phyloP scores from a whole-genome alignment of 2,329 filamentous ascomycete genomes.

The Fusarium sp. region DNA sequence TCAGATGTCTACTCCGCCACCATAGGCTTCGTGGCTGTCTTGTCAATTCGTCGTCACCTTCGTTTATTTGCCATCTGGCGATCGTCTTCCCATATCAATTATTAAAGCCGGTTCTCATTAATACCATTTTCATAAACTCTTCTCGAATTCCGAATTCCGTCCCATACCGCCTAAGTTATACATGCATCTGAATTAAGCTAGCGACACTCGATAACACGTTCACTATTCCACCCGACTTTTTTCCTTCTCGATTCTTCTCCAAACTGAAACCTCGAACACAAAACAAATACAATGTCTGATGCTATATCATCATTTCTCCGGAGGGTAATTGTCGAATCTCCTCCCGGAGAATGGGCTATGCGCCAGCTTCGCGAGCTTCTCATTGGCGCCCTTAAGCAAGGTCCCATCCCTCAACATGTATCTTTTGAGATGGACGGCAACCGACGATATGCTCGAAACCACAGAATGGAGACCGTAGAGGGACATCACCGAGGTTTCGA shows the following conservation, averaged over 20 bases:
- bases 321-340: conserved; percentile 85
- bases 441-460: conserved; percentile 86
- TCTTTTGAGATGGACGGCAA: conserved; percentile 99
- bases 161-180: conserved; percentile 6
- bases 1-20: conserved; percentile 48
- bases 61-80: conserved; percentile 31
- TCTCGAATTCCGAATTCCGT: background rate
- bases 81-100: conserved; percentile 13
- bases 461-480: conserved; percentile 95
- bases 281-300: conserved; percentile 60
- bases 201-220: conserved; percentile 34
- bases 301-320: conserved; percentile 62
- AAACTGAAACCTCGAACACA: conserved; percentile 4
- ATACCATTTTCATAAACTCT: conserved; percentile 12
- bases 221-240: conserved; percentile 27
- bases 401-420: conserved; percentile 92
- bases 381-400: conserved; percentile 89
- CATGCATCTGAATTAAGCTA: conserved; percentile 11
- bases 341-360: conserved; percentile 91
- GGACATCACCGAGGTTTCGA: conserved; percentile 97
- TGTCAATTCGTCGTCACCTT: conserved; percentile 41
- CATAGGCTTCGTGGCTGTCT: conserved; percentile 45
- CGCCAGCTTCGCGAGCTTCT: conserved; percentile 83
- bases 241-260: conserved; percentile 19
- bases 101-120: conserved; percentile 20